phyloP scores from a whole-genome alignment of 176 grass and related monocot species.

The Rhynchospora pubera region DNA sequence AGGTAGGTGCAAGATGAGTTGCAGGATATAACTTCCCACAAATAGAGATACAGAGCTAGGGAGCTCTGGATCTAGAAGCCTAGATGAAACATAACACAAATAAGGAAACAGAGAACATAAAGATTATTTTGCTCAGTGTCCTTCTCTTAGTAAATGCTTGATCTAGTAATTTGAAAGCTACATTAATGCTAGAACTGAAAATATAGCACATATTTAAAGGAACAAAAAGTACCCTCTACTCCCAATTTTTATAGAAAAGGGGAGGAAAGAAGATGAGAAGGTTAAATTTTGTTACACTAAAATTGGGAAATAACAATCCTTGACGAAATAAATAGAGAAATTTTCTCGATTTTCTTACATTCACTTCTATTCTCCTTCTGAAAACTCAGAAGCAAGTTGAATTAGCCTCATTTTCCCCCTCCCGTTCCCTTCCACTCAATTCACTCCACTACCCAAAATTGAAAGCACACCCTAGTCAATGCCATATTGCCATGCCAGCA shows the following conservation, averaged over 20 bases:
- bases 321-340: too few relatives aligned
- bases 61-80: constrained; percentile 75
- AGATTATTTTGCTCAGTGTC: neutral
- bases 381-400: too few relatives aligned
- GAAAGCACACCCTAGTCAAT: neutral
- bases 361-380: too few relatives aligned
- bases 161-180: neutral
- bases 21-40: constrained; percentile 87
- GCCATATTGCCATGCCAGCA: neutral
- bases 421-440: too few relatives aligned
- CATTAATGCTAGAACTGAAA: neutral
- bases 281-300: too few relatives aligned
- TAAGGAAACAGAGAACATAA: constrained; percentile 7
- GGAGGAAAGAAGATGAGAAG: too few relatives aligned
- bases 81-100: constrained; percentile 25
- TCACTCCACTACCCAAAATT: too few relatives aligned
- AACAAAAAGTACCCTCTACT: neutral
- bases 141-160: neutral
- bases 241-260: too few relatives aligned
- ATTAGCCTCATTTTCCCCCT: too few relatives aligned
- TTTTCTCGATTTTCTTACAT: too few relatives aligned
- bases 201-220: neutral
- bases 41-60: constrained; percentile 94
- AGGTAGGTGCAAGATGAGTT: constrained; percentile 82
- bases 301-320: too few relatives aligned